phyloP scores from a whole-genome alignment of 2,329 filamentous ascomycete species.

The Penicillium rolfsii region DNA sequence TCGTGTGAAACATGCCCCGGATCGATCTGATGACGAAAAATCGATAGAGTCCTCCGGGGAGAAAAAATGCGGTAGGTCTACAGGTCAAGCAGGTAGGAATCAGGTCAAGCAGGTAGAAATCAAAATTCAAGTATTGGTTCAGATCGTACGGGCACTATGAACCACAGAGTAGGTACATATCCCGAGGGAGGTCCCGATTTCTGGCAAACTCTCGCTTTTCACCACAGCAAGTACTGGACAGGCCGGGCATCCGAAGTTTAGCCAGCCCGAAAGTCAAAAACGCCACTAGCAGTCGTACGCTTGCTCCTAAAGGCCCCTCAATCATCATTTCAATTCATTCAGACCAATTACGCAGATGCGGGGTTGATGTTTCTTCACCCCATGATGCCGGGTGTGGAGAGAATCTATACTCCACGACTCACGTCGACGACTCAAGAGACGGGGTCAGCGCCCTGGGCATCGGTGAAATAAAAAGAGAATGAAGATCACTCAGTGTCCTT shows the following conservation, averaged over 20 bases:
- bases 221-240: neutral
- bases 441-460: neutral
- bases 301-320: neutral
- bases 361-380: neutral
- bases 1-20: neutral
- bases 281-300: neutral
- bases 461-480: neutral
- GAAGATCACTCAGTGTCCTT: neutral
- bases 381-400: conserved; percentile 1
- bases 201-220: neutral
- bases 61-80: neutral
- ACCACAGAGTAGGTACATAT: neutral
- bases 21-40: neutral
- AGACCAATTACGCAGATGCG: neutral
- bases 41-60: neutral
- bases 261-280: conserved; percentile 10
- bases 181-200: neutral
- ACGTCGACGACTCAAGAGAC: neutral
- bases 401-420: neutral
- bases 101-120: neutral
- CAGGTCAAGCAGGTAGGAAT: neutral
- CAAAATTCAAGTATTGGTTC: neutral
- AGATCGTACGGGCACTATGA: neutral
- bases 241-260: conserved; percentile 10
- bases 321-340: neutral